Conservation (phyloP, 108 stramenopile genomes). For the Nitzschia sp. region DNA sequence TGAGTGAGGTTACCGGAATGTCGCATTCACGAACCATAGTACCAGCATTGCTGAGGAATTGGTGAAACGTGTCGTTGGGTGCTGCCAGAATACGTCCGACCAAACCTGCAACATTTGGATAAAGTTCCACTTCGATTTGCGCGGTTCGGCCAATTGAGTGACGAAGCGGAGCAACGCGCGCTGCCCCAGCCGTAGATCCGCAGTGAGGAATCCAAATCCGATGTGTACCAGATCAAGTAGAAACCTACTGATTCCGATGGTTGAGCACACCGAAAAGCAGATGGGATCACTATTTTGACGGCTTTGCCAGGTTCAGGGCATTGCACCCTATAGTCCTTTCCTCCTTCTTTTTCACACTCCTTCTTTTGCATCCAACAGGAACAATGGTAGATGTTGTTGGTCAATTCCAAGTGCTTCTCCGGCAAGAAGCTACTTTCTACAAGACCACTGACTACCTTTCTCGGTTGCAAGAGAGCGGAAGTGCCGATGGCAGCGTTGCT, state of each 20-base stretch:
- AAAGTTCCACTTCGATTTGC: too few relatives aligned
- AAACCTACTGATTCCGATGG: conserved; percentile 2
- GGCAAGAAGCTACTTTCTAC: conserved; percentile 33
- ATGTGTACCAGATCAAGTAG: not conserved
- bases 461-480: conserved; percentile 22
- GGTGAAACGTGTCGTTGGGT: too few relatives aligned
- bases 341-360: not conserved
- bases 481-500: not conserved
- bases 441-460: conserved; percentile 33
- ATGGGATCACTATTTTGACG: conserved; percentile 4
- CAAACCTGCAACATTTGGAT: too few relatives aligned
- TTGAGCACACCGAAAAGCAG: not conserved
- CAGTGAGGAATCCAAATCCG: too few relatives aligned
- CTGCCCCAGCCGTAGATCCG: too few relatives aligned
- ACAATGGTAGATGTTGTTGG: conserved; percentile 36
- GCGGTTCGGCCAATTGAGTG: too few relatives aligned
- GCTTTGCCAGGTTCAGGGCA: not conserved
- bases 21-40: too few relatives aligned
- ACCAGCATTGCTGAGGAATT: too few relatives aligned
- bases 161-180: too few relatives aligned
- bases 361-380: not conserved
- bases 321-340: not conserved
- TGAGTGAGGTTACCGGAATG: too few relatives aligned
- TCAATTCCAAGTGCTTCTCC: conserved; percentile 36
- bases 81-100: too few relatives aligned